Base-by-base conservation (phyloP, 2,329 filamentous ascomycete species). In the Beauveria australis region DNA sequence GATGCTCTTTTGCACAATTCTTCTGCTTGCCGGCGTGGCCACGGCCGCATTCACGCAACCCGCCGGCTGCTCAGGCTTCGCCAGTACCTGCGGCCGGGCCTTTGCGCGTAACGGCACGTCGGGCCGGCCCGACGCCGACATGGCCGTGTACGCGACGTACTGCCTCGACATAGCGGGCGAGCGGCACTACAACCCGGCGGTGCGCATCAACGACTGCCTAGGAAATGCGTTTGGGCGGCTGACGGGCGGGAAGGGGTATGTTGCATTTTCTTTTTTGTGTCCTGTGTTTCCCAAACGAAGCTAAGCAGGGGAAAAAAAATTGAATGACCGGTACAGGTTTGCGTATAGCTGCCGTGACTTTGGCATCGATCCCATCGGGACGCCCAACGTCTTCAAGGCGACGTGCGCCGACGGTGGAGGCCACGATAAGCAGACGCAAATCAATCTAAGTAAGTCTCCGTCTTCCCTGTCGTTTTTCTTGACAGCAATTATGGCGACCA, bases 81-180 rank as follows among this genome's bases (percentile, higher is more conserved):
- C 55, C 12, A 22, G 30, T 3, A 58, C 43, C 46, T 58, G 55
- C 46, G 55, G 55, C 10, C 55, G 44, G 9, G 55, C 55, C 22
- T 49, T 41, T 33, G 46, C 46, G 30, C 44, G 19, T 8, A 51
- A 58, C 55, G 46, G 46, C 22, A 58, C 55, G 33, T 49, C 55
- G 44, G 55, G 55, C 44, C 46, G n/a, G 12, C 43, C 43, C 43
- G 53, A 37, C 28, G n/a, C 46, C 8, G 55, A 58, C 22, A 47
- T 58, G 44, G 16, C 8, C 44, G 55, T 58, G 8, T 48, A n/a
- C 28, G 55, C 55, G 55, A 58, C 55, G 22, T 58, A 58, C 55
- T 58, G 55, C 46, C 16, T 49, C 55, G 46, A 58, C 44, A 14
- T 22, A 24, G 46, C 33, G 8, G 44, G 44, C 30, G 46, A 58